Conservation (phyloP, 2,329 filamentous ascomycete genomes). For the Akanthomyces muscarius region DNA sequence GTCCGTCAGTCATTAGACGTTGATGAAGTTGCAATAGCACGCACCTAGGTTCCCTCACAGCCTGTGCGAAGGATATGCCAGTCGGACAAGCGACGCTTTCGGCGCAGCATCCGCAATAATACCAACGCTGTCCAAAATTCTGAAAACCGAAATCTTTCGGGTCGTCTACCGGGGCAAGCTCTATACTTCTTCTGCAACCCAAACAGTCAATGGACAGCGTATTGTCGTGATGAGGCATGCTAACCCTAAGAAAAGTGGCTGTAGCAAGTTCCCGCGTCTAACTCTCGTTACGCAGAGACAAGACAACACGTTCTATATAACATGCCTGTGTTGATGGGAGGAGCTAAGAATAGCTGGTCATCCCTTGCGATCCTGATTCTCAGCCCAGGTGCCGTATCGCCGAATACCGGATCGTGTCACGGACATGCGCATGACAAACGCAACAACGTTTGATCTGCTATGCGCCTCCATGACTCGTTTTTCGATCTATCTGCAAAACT, state of each 20-base stretch:
- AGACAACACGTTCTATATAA: neutral
- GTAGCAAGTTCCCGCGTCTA: neutral
- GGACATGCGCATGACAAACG: neutral
- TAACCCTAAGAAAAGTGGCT: neutral
- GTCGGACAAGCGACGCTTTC: neutral
- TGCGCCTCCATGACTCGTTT: neutral
- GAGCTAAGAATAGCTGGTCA: neutral
- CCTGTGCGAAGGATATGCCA: neutral
- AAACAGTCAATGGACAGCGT: neutral
- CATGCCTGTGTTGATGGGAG: neutral
- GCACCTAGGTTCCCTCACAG: neutral
- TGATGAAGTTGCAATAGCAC: neutral
- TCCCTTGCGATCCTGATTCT: neutral
- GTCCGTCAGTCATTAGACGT: neutral
- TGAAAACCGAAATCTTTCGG: neutral
- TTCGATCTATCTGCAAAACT: no score
- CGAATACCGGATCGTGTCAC: neutral
- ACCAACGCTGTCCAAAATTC: neutral
- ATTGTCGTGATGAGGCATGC: neutral
- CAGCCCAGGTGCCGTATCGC: no score
- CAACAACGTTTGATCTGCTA: neutral
- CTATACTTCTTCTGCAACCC: neutral
- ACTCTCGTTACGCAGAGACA: neutral
- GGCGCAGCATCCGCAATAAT: neutral
- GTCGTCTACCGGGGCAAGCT: neutral